Conservation (phyloP, 2,329 filamentous ascomycete genomes). For the Epicoccum sorghinum region DNA sequence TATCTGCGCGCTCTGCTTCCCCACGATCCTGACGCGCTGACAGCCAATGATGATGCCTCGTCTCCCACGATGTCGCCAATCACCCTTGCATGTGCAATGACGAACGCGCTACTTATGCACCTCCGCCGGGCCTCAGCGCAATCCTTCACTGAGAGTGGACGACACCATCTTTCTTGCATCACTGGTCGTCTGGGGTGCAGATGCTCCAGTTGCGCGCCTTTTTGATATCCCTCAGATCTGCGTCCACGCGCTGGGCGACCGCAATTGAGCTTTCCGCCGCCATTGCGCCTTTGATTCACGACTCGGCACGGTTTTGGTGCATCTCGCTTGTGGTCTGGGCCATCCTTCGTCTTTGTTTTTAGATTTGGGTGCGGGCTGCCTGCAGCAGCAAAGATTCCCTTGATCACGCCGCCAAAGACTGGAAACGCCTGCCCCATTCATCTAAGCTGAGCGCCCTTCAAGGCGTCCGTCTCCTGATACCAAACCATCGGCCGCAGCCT, state of each 20-base stretch:
- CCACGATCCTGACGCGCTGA: slow-evolving; percentile 18
- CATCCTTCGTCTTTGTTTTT: neutral
- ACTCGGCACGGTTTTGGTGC: neutral
- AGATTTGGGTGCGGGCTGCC: neutral
- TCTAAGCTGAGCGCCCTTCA: slow-evolving; percentile 1
- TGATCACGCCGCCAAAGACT: slow-evolving; percentile 3
- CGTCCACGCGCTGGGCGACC: slow-evolving; percentile 14
- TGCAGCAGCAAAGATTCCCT: slow-evolving; percentile 5
- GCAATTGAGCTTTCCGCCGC: neutral
- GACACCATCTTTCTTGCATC: slow-evolving; percentile 20
- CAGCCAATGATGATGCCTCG: slow-evolving; percentile 12
- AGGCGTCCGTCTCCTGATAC: slow-evolving; percentile 4
- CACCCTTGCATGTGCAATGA: slow-evolving; percentile 19
- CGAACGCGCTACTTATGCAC: slow-evolving; percentile 20
- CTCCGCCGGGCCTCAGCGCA: slow-evolving; percentile 13
- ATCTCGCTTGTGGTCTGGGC: slow-evolving; percentile 9
- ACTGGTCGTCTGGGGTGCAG: slow-evolving; percentile 28
- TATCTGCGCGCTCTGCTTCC: slow-evolving; percentile 18
- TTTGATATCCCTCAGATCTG: slow-evolving; percentile 16
- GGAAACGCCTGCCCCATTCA: slow-evolving; percentile 14
- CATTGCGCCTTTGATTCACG: neutral
- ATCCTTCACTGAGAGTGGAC: slow-evolving; percentile 7
- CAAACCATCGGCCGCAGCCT: slow-evolving; percentile 10
- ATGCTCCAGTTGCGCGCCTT: slow-evolving; percentile 7
- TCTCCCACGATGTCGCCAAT: slow-evolving; percentile 16